Evolutionary conservation across 2,329 filamentous ascomycete genomes (phyloP).

Genomic region (Domatiomyces globalis): DNA sequence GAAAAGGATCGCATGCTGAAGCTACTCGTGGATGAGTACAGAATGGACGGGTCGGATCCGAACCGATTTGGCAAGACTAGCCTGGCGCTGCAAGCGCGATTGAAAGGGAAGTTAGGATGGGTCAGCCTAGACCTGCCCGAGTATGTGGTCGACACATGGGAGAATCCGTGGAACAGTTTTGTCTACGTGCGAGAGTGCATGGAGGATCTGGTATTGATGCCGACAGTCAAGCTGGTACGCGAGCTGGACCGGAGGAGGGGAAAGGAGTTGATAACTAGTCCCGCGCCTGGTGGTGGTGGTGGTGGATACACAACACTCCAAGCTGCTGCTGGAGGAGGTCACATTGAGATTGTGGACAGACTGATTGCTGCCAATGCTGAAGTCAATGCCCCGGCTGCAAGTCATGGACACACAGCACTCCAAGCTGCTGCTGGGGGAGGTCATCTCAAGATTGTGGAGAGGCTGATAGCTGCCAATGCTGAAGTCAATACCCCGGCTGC

Average conservation of each 20-base stretch:
- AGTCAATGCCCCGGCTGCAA: too few species aligned
- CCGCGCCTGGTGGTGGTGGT: too few species aligned
- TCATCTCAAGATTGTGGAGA: too few species aligned
- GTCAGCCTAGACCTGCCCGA: constrained; percentile 13
- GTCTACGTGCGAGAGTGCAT: constrained; percentile 16
- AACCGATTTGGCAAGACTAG: constrained; percentile 17
- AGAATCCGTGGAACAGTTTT: constrained; percentile 18
- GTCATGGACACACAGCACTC: too few species aligned
- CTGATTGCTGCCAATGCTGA: too few species aligned
- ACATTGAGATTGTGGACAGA: too few species aligned
- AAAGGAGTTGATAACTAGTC: neutral
- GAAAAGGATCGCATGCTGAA: constrained; percentile 13
- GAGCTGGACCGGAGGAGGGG: neutral
- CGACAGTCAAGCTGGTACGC: constrained; percentile 8
- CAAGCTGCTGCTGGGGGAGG: too few species aligned
- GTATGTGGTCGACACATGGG: constrained; percentile 16
- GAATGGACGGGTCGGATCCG: constrained; percentile 15
- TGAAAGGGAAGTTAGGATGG: constrained; percentile 13
- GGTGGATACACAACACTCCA: too few species aligned
- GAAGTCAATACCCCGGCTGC: too few species aligned
- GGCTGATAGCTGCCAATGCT: too few species aligned
- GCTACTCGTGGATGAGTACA: constrained; percentile 11
- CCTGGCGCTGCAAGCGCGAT: constrained; percentile 12
- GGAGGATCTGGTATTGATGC: constrained; percentile 16
- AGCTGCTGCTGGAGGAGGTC: too few species aligned